Conservation (phyloP, 2,329 filamentous ascomycete genomes). For the Biscogniauxia mediterranea region DNA sequence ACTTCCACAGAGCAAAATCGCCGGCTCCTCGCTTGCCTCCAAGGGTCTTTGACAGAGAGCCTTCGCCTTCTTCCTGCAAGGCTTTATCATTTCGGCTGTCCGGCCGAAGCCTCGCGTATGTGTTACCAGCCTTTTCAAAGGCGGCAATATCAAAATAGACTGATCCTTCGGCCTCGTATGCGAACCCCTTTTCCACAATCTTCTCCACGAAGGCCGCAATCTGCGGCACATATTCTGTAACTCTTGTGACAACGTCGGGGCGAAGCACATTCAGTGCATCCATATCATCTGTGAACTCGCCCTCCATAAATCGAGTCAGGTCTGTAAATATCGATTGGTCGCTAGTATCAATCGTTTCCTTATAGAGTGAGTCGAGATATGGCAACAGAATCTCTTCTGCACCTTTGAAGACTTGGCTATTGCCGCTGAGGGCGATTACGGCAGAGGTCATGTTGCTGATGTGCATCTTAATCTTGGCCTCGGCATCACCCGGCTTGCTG, state of each 20-base stretch:
- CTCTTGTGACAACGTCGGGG: slow-evolving; percentile 79
- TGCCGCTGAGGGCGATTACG: slow-evolving; percentile 46
- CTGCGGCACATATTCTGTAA: slow-evolving; percentile 88
- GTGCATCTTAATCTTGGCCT: slow-evolving; percentile 90
- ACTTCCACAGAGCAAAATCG: slow-evolving; percentile 94
- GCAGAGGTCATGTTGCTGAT: slow-evolving; percentile 62
- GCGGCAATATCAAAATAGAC: slow-evolving; percentile 91
- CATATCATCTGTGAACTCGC: slow-evolving; percentile 88
- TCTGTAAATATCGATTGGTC: slow-evolving; percentile 78
- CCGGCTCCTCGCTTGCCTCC: slow-evolving; percentile 70
- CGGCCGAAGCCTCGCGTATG: slow-evolving; percentile 81
- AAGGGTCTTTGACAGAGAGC: slow-evolving; percentile 64
- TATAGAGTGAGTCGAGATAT: slow-evolving; percentile 72
- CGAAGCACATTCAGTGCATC: slow-evolving; percentile 77
- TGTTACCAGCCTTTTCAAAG: slow-evolving; percentile 81
- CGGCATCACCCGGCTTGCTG: slow-evolving; percentile 67
- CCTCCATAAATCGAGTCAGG: slow-evolving; percentile 81
- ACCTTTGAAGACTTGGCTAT: slow-evolving; percentile 48
- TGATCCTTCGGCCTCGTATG: slow-evolving; percentile 77
- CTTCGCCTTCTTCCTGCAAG: slow-evolving; percentile 85
- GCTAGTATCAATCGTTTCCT: slow-evolving; percentile 58
- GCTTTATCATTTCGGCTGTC: slow-evolving; percentile 82
- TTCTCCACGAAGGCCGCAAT: slow-evolving; percentile 83
- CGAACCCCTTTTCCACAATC: slow-evolving; percentile 82
- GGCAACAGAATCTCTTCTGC: slow-evolving; percentile 71